Evolutionary conservation across 805 yeast genomes (phyloP), one percentile per base, ranked within the genome.

Genomic region (Kazachstania psychrophila): DNA sequence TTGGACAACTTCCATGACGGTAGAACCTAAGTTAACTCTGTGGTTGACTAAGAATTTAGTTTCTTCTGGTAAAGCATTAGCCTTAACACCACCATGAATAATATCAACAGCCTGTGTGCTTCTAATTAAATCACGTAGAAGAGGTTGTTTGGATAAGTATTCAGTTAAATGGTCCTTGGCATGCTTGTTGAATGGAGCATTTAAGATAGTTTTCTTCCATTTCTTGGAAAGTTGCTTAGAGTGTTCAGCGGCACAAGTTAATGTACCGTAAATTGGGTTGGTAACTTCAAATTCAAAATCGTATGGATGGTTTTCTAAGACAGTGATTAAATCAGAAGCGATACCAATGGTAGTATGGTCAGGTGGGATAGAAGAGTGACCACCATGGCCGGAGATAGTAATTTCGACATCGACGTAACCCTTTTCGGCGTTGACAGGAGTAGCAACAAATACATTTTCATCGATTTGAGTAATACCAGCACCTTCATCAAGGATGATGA

Each of bases 291-390:
- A 77, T n/a, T 45, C 43, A 13, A 36, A 43, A 11, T 36, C 42
- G 36, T 51, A 61, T 6, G 77, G 79, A 41, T 72, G 69, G 9
- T 58, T 54, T 55, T 86, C 95, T 28, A 84, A 62, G 13, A 55
- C 46, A 8, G 64, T 56, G 9, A 78, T 65, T 38, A 83, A 62
- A 39, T 79, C 75, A 2, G 85, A 66, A 35, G 78, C 64, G 25
- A 84, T 69, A 10, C 92, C 95, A 58, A 85, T 81, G 2, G 81
- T 70, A 5, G 94, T 82, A 51, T 84, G 92, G 32, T 73, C 79
- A 2, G 88, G 89, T 7, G 94, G 92, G n/a, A 70, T 56, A 7
- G 88, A 79, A 1, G 89, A 75, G 52, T 82, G 94, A 7, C 94
- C 94, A 26, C 94, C 94, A 11, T 75, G 73, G 15, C 82, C 76